Evolutionary conservation across 23 red algal species (phyloP).

Genomic region (Cyanidium caldarium): DNA sequence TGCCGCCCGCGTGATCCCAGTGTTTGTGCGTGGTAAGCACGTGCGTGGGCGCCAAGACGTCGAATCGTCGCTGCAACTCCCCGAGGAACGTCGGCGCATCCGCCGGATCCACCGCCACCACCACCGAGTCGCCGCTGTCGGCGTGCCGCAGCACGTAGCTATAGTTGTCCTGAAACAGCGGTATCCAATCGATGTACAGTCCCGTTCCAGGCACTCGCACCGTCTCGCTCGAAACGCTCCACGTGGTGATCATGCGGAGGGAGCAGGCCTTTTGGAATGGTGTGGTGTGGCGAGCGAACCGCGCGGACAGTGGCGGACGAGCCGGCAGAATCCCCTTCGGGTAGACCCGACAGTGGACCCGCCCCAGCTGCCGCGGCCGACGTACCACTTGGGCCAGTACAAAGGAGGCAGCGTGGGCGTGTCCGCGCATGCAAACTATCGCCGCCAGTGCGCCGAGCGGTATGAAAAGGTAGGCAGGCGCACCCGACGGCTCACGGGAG

Average conservation of each 20-base stretch:
- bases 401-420: no score
- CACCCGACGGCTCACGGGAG: no score
- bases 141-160: slow-evolving; percentile 72
- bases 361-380: no score
- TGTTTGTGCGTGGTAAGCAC: slow-evolving; percentile 79
- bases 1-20: slow-evolving; percentile 93
- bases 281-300: no score
- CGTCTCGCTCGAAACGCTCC: background rate
- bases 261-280: no score
- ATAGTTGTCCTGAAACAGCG: slow-evolving; percentile 46
- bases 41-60: slow-evolving; percentile 21
- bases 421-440: no score
- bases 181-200: background rate
- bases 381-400: no score
- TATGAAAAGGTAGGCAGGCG: no score
- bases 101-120: slow-evolving; percentile 66
- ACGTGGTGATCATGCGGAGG: background rate
- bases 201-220: background rate
- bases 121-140: slow-evolving; percentile 15
- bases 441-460: no score
- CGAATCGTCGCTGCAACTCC: slow-evolving; percentile 2
- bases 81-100: slow-evolving; percentile 37
- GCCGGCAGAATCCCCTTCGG: no score
- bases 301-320: no score
- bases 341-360: no score